Percentiles rank a stretch among this genome's conserved stretches.
Evolutionary conservation across 495 filamentous ascomycete genomes (phyloP).

Genomic region (Penicillium crystallinum): DNA sequence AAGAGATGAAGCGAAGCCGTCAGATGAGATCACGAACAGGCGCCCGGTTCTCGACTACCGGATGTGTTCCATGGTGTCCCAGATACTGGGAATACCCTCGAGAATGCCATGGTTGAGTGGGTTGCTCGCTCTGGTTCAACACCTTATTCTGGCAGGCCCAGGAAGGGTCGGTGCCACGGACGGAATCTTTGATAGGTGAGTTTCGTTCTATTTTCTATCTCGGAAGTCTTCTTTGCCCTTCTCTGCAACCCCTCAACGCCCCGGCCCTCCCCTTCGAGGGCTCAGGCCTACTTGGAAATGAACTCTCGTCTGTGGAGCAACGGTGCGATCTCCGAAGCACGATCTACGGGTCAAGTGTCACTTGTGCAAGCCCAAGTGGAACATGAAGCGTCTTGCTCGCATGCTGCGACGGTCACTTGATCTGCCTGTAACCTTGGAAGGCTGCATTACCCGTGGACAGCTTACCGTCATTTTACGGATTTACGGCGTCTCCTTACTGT

Average conservation of each 20-base stretch:
- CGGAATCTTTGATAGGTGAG: conserved; percentile 87
- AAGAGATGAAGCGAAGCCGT: conserved; percentile 21
- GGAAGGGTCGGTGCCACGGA: conserved; percentile 68
- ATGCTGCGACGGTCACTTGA: conserved; percentile 68
- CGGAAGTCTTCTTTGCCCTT: conserved; percentile 14
- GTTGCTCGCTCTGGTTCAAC: conserved; percentile 64
- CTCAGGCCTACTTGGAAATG: conserved; percentile 21
- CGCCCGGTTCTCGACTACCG: conserved; percentile 71
- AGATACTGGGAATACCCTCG: conserved; percentile 60
- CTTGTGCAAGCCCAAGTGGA: conserved; percentile 26
- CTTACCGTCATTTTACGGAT: conserved; percentile 23
- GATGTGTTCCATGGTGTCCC: conserved; percentile 63
- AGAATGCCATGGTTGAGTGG: conserved; percentile 87
- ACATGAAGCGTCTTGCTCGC: conserved; percentile 47
- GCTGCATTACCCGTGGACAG: background rate
- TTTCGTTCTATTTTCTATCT: conserved; percentile 24
- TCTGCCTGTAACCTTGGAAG: conserved; percentile 20
- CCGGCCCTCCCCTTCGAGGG: conserved; percentile 11
- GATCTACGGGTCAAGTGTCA: conserved; percentile 36
- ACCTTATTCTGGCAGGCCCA: conserved; percentile 63
- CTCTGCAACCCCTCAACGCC: conserved; percentile 14
- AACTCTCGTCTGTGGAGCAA: conserved; percentile 31
- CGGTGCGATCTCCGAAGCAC: conserved; percentile 34
- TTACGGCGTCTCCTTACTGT: conserved; percentile 24
- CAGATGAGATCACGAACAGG: conserved; percentile 46